Evolutionary conservation across 306 rosid species (phyloP).

Genomic region (Quercus rubra): DNA sequence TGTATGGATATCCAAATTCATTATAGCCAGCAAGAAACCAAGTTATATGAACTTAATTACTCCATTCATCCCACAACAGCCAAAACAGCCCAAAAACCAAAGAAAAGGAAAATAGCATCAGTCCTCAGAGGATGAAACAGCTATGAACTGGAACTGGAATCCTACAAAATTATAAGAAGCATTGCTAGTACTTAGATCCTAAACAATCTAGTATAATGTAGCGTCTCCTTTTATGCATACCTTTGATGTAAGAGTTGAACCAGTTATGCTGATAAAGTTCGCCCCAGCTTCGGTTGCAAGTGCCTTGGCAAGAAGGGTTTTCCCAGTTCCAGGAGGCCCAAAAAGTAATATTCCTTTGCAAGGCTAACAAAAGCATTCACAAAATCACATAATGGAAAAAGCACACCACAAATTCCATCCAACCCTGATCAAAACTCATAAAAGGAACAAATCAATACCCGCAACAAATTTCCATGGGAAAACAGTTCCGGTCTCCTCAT

Average conservation of each 20-base stretch:
- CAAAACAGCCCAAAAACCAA: not conserved
- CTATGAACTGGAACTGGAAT: not conserved
- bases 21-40: not conserved
- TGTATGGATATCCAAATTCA: not conserved
- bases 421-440: constrained; percentile 11
- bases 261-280: constrained; percentile 93
- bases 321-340: constrained; percentile 99
- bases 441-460: constrained; percentile 50
- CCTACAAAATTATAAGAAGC: not conserved
- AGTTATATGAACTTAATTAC: not conserved
- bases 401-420: constrained; percentile 5
- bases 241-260: constrained; percentile 96
- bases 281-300: constrained; percentile 99
- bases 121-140: not conserved
- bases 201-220: not conserved
- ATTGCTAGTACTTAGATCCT: not conserved
- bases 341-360: constrained; percentile 96
- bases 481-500: constrained; percentile 96
- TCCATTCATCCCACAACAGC: not conserved
- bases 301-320: constrained; percentile 98
- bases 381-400: constrained; percentile 17
- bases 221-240: constrained; percentile 28
- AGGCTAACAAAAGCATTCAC: constrained; percentile 53
- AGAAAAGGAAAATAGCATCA: not conserved
- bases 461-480: constrained; percentile 86